These are phyloP conservation scores for Penicillium sclerotiorum DNA, from an alignment of 2,329 filamentous ascomycete genomes.

Conservation along the genomic window DNA sequence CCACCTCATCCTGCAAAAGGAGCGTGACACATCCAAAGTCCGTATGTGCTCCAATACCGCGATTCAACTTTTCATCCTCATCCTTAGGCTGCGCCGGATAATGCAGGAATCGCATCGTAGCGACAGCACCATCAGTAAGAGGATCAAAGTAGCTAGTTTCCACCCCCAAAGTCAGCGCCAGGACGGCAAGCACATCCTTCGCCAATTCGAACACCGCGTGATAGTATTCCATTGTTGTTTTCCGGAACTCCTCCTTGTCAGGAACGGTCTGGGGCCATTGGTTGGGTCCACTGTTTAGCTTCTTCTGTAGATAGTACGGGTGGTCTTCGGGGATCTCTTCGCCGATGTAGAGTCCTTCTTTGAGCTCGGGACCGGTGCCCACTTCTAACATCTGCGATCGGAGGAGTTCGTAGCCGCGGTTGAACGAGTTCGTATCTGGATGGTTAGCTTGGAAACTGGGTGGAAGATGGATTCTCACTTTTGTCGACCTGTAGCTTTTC, in stretches of 20 bases:
- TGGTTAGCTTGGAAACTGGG: neutral
- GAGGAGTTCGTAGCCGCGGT: slow-evolving; percentile 49
- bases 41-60: slow-evolving; percentile 48
- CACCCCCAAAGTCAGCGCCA: slow-evolving; percentile 46
- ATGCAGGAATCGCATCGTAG: slow-evolving; percentile 48
- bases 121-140: slow-evolving; percentile 40
- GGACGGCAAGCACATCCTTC: slow-evolving; percentile 44
- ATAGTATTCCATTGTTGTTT: slow-evolving; percentile 46
- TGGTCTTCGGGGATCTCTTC: slow-evolving; percentile 44
- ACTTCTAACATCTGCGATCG: slow-evolving; percentile 47
- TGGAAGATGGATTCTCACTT: slow-evolving; percentile 21
- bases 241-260: slow-evolving; percentile 37
- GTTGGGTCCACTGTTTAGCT: slow-evolving; percentile 45
- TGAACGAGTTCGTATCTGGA: slow-evolving; percentile 42
- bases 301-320: slow-evolving; percentile 41
- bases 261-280: slow-evolving; percentile 38
- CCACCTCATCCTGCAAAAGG: slow-evolving; percentile 46
- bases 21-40: slow-evolving; percentile 49
- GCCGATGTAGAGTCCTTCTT: slow-evolving; percentile 49
- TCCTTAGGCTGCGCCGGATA: slow-evolving; percentile 46
- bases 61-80: slow-evolving; percentile 37
- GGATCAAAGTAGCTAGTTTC: slow-evolving; percentile 41
- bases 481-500: slow-evolving; percentile 45
- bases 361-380: slow-evolving; percentile 47
- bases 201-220: slow-evolving; percentile 41